phyloP scores from a whole-genome alignment of 1,139 yeast genomes.

The Ogataea hybrid region DNA sequence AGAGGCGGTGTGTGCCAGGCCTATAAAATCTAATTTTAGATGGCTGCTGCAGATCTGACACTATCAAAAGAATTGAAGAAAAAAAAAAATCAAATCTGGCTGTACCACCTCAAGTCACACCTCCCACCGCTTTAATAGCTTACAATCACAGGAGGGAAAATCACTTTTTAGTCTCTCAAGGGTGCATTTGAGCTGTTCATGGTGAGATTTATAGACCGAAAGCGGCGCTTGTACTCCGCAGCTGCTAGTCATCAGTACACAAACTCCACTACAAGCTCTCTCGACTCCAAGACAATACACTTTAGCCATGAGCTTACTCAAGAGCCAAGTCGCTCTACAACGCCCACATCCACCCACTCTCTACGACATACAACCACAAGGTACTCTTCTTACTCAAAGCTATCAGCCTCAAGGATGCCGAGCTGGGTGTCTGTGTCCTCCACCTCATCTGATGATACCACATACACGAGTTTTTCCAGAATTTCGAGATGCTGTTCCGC shows the following conservation, averaged over 20 bases:
- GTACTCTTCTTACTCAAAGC: neutral
- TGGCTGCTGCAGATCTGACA: slow-evolving; percentile 8
- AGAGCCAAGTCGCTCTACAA: neutral
- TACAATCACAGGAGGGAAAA: neutral
- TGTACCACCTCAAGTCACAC: neutral
- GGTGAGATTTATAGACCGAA: slow-evolving; percentile 4
- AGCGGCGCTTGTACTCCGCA: neutral
- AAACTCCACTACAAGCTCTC: neutral
- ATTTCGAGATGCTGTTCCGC: neutral
- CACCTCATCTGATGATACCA: neutral
- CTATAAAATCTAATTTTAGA: neutral
- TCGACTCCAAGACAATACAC: neutral
- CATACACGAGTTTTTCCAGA: neutral
- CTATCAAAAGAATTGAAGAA: neutral
- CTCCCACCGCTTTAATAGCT: slow-evolving; percentile 1
- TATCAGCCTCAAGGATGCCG: neutral
- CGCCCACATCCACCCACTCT: neutral
- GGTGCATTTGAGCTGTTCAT: neutral
- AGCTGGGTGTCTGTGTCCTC: neutral
- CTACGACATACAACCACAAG: neutral
- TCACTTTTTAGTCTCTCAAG: neutral
- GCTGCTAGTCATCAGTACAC: neutral
- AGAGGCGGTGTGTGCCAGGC: neutral
- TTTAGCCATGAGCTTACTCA: neutral
- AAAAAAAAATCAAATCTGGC: neutral